These are phyloP conservation scores for Oryza glumipatula DNA, from an alignment of 176 grass and related monocot genomes.

Conservation along the genomic window DNA sequence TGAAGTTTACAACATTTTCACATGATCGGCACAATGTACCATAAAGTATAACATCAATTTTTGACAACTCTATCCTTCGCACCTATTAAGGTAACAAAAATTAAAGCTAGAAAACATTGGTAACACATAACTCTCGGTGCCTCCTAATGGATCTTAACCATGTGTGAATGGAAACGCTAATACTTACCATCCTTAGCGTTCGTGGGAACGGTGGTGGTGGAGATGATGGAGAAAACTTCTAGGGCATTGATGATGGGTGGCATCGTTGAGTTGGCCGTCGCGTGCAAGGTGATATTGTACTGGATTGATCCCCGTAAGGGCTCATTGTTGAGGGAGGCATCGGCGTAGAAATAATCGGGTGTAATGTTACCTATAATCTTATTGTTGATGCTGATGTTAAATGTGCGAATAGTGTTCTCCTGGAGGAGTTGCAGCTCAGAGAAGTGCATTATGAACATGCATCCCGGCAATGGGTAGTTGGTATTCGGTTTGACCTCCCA, in stretches of 20 bases:
- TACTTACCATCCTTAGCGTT: background rate
- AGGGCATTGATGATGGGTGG: background rate
- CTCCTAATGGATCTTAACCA: no score
- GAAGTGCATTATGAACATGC: slow-evolving; percentile 29
- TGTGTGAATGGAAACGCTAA: background rate
- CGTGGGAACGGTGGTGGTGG: background rate
- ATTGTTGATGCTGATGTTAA: background rate
- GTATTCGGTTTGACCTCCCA: background rate
- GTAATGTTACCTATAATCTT: background rate
- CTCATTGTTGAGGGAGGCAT: background rate
- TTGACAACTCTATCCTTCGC: no score
- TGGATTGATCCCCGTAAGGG: background rate
- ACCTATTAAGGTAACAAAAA: no score
- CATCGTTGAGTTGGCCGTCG: background rate
- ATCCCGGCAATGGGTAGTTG: background rate
- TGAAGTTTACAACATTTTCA: no score
- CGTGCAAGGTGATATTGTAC: background rate
- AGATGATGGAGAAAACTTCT: background rate
- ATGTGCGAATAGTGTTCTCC: background rate
- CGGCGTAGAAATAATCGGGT: background rate
- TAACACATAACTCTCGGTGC: no score
- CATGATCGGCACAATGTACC: no score
- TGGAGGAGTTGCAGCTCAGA: slow-evolving; percentile 26
- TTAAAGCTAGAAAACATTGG: no score
- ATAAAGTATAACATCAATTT: no score